Conservation (phyloP, 345 rosid species). For the Passiflora organensis region DNA sequence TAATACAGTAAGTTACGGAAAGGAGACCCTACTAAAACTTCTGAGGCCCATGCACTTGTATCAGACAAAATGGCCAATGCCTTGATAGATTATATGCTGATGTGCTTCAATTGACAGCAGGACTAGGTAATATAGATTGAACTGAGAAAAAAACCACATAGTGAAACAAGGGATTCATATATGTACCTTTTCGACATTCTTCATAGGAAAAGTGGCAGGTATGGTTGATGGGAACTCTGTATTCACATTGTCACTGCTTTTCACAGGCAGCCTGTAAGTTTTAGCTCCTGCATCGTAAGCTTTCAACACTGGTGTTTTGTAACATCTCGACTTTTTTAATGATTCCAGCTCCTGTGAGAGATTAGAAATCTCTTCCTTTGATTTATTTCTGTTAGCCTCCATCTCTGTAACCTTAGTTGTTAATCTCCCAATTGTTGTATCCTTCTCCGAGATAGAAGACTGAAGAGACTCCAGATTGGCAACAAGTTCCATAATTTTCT, state of each 20-base stretch:
- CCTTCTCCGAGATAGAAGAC: slow-evolving; percentile 52
- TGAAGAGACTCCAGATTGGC: slow-evolving; percentile 53
- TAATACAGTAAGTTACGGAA: not conserved
- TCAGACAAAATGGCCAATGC: too few relatives aligned
- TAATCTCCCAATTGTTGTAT: slow-evolving; percentile 45
- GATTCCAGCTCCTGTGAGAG: slow-evolving; percentile 49
- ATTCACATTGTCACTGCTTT: slow-evolving; percentile 21
- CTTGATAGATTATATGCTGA: too few relatives aligned
- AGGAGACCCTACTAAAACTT: too few relatives aligned
- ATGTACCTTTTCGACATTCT: slow-evolving; percentile 47
- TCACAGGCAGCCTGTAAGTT: slow-evolving; percentile 24
- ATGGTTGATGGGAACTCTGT: slow-evolving; percentile 34
- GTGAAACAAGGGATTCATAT: not conserved
- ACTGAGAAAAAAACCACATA: not conserved
- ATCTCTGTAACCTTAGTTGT: slow-evolving; percentile 39
- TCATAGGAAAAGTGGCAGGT: slow-evolving; percentile 14
- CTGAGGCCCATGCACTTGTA: too few relatives aligned
- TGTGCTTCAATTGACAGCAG: too few relatives aligned
- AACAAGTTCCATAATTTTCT: slow-evolving; percentile 50
- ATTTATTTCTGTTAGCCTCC: slow-evolving; percentile 45
- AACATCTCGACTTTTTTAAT: slow-evolving; percentile 36
- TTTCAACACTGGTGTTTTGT: slow-evolving; percentile 40
- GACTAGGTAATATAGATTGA: too few relatives aligned
- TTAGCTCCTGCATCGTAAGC: slow-evolving; percentile 29
- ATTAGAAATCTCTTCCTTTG: slow-evolving; percentile 37